Percentiles rank a stretch among this genome's conserved stretches.
Conservation (phyloP, 2,329 filamentous ascomycete species). For the Pseudopithomyces maydicus region DNA sequence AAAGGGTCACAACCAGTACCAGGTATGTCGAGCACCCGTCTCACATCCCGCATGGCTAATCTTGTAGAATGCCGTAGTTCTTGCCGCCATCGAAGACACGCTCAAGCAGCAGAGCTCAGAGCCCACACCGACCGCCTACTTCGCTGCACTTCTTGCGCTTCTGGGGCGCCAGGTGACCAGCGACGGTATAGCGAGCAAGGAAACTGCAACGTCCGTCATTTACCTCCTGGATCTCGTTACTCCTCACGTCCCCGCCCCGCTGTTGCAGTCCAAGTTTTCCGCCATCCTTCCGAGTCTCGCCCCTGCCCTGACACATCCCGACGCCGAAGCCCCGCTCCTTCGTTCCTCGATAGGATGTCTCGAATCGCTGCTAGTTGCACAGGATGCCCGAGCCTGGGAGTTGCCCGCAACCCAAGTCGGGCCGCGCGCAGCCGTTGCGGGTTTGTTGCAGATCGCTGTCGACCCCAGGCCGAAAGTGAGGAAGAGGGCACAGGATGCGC, state of each 20-base stretch:
- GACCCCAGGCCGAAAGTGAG: slow-evolving; percentile 92
- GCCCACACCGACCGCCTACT: slow-evolving; percentile 87
- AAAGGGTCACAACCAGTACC: slow-evolving; percentile 92
- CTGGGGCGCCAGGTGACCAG: slow-evolving; percentile 75
- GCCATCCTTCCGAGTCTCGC: slow-evolving; percentile 88
- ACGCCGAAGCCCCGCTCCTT: slow-evolving; percentile 85
- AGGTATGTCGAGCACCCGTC: slow-evolving; percentile 61
- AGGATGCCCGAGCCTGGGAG: slow-evolving; percentile 88
- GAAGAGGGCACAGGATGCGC: slow-evolving; percentile 88
- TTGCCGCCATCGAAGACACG: slow-evolving; percentile 90
- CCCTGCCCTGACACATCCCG: slow-evolving; percentile 77
- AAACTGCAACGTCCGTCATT: slow-evolving; percentile 82
- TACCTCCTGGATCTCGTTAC: slow-evolving; percentile 95
- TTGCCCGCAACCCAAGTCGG: slow-evolving; percentile 81
- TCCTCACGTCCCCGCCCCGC: slow-evolving; percentile 78
- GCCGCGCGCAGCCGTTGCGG: slow-evolving; percentile 84
- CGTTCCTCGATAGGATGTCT: slow-evolving; percentile 89
- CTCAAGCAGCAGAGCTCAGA: slow-evolving; percentile 85
- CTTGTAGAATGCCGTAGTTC: slow-evolving; percentile 76
- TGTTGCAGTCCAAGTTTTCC: slow-evolving; percentile 92
- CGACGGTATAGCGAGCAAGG: slow-evolving; percentile 74
- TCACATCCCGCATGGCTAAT: background rate
- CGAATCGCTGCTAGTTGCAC: slow-evolving; percentile 86
- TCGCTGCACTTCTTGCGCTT: slow-evolving; percentile 89
- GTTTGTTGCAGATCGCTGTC: slow-evolving; percentile 80